These are phyloP conservation scores for Coemansia sp. DNA, from an alignment of 192 early-diverging fungal species.

Conservation along the genomic window DNA sequence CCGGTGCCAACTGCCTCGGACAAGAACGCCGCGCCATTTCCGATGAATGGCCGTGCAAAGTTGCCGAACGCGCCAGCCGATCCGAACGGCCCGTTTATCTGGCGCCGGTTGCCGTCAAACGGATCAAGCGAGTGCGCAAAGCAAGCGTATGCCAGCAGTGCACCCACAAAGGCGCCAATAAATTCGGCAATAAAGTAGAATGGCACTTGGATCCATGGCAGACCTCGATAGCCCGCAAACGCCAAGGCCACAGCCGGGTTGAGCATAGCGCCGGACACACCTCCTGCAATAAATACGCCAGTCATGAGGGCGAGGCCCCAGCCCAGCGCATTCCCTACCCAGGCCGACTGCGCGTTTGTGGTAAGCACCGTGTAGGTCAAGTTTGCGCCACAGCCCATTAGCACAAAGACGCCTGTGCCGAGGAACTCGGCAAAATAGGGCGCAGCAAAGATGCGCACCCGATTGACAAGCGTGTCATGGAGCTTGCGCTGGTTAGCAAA, in stretches of 20 bases:
- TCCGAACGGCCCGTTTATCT: slow-evolving; percentile 31
- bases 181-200: slow-evolving; percentile 55
- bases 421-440: slow-evolving; percentile 55
- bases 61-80: slow-evolving; percentile 52
- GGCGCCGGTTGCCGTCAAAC: slow-evolving; percentile 47
- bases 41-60: slow-evolving; percentile 52
- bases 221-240: slow-evolving; percentile 49
- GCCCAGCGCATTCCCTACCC: slow-evolving; percentile 52
- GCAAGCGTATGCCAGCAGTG: slow-evolving; percentile 45
- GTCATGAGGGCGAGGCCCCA: slow-evolving; percentile 54
- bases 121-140: slow-evolving; percentile 50
- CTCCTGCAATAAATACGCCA: slow-evolving; percentile 45
- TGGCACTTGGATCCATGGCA: slow-evolving; percentile 55
- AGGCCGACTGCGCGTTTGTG: slow-evolving; percentile 50
- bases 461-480: slow-evolving; percentile 33
- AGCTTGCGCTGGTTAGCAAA: slow-evolving; percentile 36
- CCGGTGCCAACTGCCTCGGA: slow-evolving; percentile 64
- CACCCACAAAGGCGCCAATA: slow-evolving; percentile 54
- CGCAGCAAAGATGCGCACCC: slow-evolving; percentile 46
- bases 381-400: slow-evolving; percentile 48
- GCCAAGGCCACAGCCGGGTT: slow-evolving; percentile 54
- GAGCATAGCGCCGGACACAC: slow-evolving; percentile 51
- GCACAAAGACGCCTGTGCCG: slow-evolving; percentile 47
- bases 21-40: slow-evolving; percentile 48
- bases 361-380: slow-evolving; percentile 41